A percentile compares a stretch with the other conserved stretches of the same genome.
Evolutionary conservation across 305 asterid genomes (phyloP).

Genomic region (Solanum hybrid): DNA sequence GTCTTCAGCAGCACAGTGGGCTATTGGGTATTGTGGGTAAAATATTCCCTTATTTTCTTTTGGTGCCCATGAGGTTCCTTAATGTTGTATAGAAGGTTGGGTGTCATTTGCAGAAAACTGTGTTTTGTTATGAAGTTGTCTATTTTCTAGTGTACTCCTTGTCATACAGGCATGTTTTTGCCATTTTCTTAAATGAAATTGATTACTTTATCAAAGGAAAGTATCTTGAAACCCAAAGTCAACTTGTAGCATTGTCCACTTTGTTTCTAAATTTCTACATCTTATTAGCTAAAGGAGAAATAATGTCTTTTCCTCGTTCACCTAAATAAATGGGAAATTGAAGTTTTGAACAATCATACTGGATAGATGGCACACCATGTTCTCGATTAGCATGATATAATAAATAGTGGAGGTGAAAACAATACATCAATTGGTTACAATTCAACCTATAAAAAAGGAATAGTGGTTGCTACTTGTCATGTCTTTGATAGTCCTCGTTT

Average conservation of each 20-base stretch:
- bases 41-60: background rate
- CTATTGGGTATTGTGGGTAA: background rate
- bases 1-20: background rate
- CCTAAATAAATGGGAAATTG: background rate
- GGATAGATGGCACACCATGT: background rate
- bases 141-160: background rate
- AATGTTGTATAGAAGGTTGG: background rate
- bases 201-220: background rate
- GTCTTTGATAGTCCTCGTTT: background rate
- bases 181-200: background rate
- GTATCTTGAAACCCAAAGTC: background rate
- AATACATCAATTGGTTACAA: background rate
- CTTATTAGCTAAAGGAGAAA: background rate
- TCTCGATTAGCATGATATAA: background rate
- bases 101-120: background rate
- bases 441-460: background rate
- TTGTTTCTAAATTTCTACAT: background rate
- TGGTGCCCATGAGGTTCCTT: background rate
- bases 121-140: background rate
- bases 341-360: background rate
- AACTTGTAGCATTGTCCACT: background rate
- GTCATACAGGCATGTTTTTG: background rate
- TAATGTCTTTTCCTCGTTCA: background rate
- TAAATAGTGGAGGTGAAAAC: background rate
- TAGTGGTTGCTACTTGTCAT: background rate